Base-by-base conservation (phyloP, 441 rosid genomes). In the Jatropha multifida region DNA sequence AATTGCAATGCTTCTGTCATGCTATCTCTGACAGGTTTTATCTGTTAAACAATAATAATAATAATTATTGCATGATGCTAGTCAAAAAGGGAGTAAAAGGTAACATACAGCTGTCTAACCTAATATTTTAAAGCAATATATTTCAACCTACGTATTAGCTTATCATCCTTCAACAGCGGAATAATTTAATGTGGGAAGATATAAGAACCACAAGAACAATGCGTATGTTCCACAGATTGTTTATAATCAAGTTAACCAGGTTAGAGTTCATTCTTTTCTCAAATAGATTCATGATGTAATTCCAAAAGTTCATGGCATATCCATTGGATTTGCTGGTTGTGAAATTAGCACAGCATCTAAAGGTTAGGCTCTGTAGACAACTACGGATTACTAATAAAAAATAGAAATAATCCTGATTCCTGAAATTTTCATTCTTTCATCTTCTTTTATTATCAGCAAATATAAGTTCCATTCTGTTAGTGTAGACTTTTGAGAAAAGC, bases 11-110 rank as follows among this genome's bases (percentile, higher is more conserved):
- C 98, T 83, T 96, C 99, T 65, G 87, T 88, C 89, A 94, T 87
- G 82, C 95, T 90, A 79, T 96, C 99, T 84, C 99, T 94, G 46
- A 83, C 98, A 37, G 98, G 98, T 78, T 94, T 96, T 73, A 96
- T 90, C 99, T 94, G 89, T 76, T 75, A 79, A 77, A 74, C 75
- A 79, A 79, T 72, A 46, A 26, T 68, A 46, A 26, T 68, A 65
- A 79, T 67, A 56, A 61, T 68, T 54, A 71, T 52, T 60, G 27
- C 23, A 49, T 71, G 58, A 65, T n/a, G 13, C 73, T 60, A 18
- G 51, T 68, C 72, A 67, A n/a, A 15, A 73, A 13, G 72, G 64
- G 41, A 56, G 46, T 12, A 13, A 51, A 20, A 68, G 38, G 73
- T 26, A 56, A 56, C 46, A 56, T 5, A 40, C 70, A 51, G 11